phyloP scores from a whole-genome alignment of 208 protist species.

The Trypanosoma brucei region DNA sequence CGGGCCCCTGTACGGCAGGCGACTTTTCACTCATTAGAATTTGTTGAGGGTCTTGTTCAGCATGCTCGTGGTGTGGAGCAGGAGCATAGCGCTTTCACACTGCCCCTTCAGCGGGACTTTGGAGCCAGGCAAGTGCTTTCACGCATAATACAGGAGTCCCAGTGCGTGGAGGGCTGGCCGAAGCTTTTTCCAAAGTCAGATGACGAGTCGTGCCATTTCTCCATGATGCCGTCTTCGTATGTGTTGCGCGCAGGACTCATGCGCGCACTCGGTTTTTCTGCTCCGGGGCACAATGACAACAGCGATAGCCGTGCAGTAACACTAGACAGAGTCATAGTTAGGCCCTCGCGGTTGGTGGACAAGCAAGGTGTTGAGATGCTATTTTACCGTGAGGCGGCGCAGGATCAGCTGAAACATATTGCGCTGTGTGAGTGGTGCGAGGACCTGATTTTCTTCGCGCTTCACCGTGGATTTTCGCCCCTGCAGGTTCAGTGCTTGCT shows the following conservation, averaged over 20 bases:
- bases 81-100: not conserved
- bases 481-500: constrained; percentile 66
- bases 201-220: not conserved
- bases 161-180: constrained; percentile 32
- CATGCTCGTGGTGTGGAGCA: constrained; percentile 14
- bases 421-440: constrained; percentile 73
- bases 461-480: constrained; percentile 34
- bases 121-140: constrained; percentile 21
- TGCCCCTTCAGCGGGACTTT: constrained; percentile 3
- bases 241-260: constrained; percentile 32
- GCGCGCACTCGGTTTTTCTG: constrained; percentile 35
- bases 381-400: constrained; percentile 29
- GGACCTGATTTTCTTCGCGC: constrained; percentile 47
- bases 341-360: not conserved
- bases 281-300: not conserved
- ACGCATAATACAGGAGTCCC: constrained; percentile 23
- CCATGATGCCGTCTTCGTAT: constrained; percentile 9
- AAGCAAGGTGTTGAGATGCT: not conserved
- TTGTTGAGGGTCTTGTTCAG: constrained; percentile 52
- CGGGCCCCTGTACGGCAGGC: constrained; percentile 38
- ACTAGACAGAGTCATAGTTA: constrained; percentile 11
- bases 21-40: constrained; percentile 66
- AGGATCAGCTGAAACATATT: constrained; percentile 37
- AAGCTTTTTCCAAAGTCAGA: not conserved
- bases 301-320: constrained; percentile 1